Evolutionary conservation across 225 moss, liverwort and hornwort species (phyloP).

Genomic region (Climacium dendroides): DNA sequence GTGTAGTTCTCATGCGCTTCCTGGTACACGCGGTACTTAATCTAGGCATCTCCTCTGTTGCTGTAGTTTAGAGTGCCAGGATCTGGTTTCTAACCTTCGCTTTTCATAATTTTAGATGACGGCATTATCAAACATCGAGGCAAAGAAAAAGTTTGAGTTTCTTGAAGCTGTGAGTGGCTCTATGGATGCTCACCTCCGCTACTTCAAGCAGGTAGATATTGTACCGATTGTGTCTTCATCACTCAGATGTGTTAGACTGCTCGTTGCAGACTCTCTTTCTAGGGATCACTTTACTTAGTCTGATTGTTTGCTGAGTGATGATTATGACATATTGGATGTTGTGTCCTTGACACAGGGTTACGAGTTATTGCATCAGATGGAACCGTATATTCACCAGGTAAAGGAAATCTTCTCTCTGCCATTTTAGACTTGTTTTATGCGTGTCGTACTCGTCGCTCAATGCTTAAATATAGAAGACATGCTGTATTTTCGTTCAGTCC

Average conservation of each 20-base stretch:
- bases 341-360: slow-evolving; percentile 45
- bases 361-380: slow-evolving; percentile 94
- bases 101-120: slow-evolving; percentile 35
- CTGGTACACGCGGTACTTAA: neutral
- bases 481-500: neutral
- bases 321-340: neutral
- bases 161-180: slow-evolving; percentile 94
- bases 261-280: neutral
- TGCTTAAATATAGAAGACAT: neutral
- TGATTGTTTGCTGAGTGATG: neutral
- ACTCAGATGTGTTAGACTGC: neutral
- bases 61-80: neutral
- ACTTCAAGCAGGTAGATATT: slow-evolving; percentile 65
- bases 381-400: slow-evolving; percentile 95
- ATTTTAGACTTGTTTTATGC: neutral
- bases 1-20: neutral
- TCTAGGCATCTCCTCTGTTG: neutral
- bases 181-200: slow-evolving; percentile 93
- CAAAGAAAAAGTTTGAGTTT: slow-evolving; percentile 98
- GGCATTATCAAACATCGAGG: slow-evolving; percentile 79
- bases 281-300: neutral
- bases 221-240: neutral
- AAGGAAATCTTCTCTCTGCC: neutral
- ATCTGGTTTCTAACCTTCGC: neutral
- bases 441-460: neutral